phyloP scores from a whole-genome alignment of 2,329 filamentous ascomycete species.

The Moelleriella libera region DNA sequence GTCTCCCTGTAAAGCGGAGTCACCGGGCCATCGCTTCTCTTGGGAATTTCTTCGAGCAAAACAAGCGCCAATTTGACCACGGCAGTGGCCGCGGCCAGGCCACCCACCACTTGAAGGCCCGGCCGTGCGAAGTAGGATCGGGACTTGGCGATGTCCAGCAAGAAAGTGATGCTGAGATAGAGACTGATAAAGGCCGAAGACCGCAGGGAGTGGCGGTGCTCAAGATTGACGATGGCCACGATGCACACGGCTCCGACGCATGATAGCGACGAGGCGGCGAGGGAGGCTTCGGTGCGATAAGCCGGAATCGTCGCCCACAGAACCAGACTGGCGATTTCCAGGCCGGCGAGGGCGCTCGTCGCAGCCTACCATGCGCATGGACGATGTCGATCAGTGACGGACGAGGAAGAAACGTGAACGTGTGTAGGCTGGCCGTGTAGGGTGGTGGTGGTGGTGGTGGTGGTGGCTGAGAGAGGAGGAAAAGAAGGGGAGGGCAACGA shows the following conservation, averaged over 20 bases:
- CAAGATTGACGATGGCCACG: conserved; percentile 12
- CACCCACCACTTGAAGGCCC: not conserved
- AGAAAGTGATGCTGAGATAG: conserved; percentile 23
- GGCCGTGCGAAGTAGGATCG: conserved; percentile 12
- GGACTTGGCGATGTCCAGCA: conserved; percentile 23
- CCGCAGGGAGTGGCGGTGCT: conserved; percentile 19
- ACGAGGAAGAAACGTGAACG: no score
- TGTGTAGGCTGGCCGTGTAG: no score
- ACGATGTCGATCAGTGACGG: not conserved
- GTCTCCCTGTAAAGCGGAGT: conserved; percentile 3
- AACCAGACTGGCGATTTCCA: conserved; percentile 15
- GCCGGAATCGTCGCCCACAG: conserved; percentile 2
- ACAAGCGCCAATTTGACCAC: conserved; percentile 18
- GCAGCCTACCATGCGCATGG: conserved; percentile 6
- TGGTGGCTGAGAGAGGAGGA: not conserved
- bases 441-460: no score
- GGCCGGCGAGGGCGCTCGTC: conserved; percentile 9
- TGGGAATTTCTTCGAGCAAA: conserved; percentile 18
- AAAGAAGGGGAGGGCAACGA: not conserved
- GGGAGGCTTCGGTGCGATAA: conserved; percentile 9
- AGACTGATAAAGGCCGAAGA: conserved; percentile 24
- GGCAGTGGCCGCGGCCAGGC: conserved; percentile 14
- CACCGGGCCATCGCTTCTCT: conserved; percentile 1
- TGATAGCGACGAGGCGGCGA: conserved; percentile 13
- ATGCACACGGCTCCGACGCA: conserved; percentile 11